phyloP scores from a whole-genome alignment of 148 eudicot species.

The Camellia lanceoleosa region DNA sequence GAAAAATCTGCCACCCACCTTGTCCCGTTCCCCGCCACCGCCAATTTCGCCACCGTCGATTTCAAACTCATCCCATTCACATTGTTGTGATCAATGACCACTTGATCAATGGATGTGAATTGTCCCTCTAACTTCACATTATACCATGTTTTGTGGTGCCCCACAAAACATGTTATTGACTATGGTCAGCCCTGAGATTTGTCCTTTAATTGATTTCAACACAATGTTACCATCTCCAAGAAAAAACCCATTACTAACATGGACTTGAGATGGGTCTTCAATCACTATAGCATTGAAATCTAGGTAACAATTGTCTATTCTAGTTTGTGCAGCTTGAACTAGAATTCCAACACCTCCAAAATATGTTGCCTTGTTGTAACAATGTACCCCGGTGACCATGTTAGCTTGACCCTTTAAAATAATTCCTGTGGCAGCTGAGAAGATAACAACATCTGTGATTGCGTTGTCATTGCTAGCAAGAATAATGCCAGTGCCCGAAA shows the following conservation, averaged over 20 bases:
- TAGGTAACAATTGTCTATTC: constrained; percentile 73
- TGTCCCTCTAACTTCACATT: neutral
- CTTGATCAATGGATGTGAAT: constrained; percentile 53
- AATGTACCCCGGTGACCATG: constrained; percentile 71
- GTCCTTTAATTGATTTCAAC: constrained; percentile 62
- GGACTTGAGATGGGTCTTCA: constrained; percentile 83
- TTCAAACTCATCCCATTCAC: constrained; percentile 25
- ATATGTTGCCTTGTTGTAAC: constrained; percentile 80
- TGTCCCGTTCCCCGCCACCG: constrained; percentile 31
- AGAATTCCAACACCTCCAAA: constrained; percentile 81
- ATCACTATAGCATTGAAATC: constrained; percentile 82
- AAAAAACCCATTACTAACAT: constrained; percentile 60
- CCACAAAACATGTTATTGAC: constrained; percentile 88
- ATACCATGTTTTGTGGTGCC: constrained; percentile 38
- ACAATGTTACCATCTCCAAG: constrained; percentile 67
- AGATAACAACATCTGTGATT: constrained; percentile 66
- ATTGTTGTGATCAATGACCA: constrained; percentile 37
- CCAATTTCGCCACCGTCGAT: constrained; percentile 28
- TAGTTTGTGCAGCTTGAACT: constrained; percentile 67
- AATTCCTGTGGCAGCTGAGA: constrained; percentile 71
- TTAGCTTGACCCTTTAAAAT: constrained; percentile 70
- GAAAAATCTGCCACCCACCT: constrained; percentile 36
- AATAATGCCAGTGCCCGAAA: constrained; percentile 71
- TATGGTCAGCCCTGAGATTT: constrained; percentile 17
- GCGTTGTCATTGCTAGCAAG: constrained; percentile 77